phyloP scores from a whole-genome alignment of 2,329 filamentous ascomycete species.

The Simplicillium aogashimaense region DNA sequence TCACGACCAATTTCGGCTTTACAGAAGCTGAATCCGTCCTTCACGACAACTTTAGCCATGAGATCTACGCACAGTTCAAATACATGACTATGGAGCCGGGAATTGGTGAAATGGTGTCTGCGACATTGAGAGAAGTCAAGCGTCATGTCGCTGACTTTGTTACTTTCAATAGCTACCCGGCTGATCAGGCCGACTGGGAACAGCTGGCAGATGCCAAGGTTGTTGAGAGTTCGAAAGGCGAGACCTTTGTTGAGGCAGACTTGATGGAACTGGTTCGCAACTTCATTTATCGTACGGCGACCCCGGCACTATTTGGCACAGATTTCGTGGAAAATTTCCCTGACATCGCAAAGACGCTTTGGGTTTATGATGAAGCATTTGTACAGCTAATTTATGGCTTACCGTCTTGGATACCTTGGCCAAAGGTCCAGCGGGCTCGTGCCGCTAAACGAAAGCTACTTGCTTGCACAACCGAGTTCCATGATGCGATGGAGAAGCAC shows the following conservation, averaged over 20 bases:
- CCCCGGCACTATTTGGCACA: slow-evolving; percentile 24
- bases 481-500: slow-evolving; percentile 23
- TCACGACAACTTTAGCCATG: slow-evolving; percentile 10
- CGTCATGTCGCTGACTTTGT: slow-evolving; percentile 22
- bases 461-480: slow-evolving; percentile 20
- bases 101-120: slow-evolving; percentile 12
- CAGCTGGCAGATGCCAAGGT: slow-evolving; percentile 19
- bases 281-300: slow-evolving; percentile 24
- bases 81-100: slow-evolving; percentile 15
- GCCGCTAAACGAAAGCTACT: slow-evolving; percentile 18
- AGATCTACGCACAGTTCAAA: slow-evolving; percentile 17
- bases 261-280: slow-evolving; percentile 22
- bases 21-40: slow-evolving; percentile 15
- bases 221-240: slow-evolving; percentile 15
- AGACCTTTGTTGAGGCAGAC: slow-evolving; percentile 21
- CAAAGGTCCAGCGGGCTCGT: slow-evolving; percentile 19
- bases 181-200: slow-evolving; percentile 29
- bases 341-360: slow-evolving; percentile 25
- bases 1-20: slow-evolving; percentile 22
- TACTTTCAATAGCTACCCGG: slow-evolving; percentile 24
- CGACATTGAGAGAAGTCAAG: slow-evolving; percentile 14
- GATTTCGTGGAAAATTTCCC: slow-evolving; percentile 30
- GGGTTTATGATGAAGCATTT: slow-evolving; percentile 25
- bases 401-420: slow-evolving; percentile 22
- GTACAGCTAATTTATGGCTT: slow-evolving; percentile 18